These are phyloP conservation scores for Penicillium palitans DNA, from an alignment of 2,329 filamentous ascomycete species.

Conservation along the genomic window DNA sequence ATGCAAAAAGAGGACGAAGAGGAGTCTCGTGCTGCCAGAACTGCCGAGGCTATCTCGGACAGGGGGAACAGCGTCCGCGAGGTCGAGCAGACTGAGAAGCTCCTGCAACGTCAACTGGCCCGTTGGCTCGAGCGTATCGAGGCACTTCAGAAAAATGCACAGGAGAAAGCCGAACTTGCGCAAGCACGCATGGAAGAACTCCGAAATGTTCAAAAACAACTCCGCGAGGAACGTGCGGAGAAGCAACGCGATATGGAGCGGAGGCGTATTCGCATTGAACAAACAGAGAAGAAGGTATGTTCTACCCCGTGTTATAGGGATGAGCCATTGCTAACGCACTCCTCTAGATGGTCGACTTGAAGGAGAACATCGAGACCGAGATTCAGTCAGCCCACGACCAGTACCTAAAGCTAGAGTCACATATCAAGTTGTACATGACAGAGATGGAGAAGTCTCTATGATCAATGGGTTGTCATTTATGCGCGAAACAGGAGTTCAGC, in stretches of 20 bases:
- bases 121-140: constrained; percentile 88
- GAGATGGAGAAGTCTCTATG: constrained; percentile 92
- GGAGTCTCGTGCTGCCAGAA: constrained; percentile 72
- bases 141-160: constrained; percentile 75
- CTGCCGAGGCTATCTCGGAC: constrained; percentile 84
- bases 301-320: background rate
- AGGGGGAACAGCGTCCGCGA: constrained; percentile 86
- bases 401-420: constrained; percentile 95
- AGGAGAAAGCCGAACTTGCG: constrained; percentile 76
- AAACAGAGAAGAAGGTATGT: constrained; percentile 95
- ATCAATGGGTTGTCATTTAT: constrained; percentile 31
- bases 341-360: constrained; percentile 87
- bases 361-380: constrained; percentile 95
- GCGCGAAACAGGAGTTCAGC: constrained; percentile 38
- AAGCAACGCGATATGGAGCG: constrained; percentile 92
- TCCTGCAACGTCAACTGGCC: constrained; percentile 78
- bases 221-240: constrained; percentile 81
- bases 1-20: constrained; percentile 90
- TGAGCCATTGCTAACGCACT: constrained; percentile 21
- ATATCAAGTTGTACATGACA: constrained; percentile 95
- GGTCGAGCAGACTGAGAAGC: constrained; percentile 81
- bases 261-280: constrained; percentile 88
- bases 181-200: constrained; percentile 90
- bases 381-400: constrained; percentile 87
- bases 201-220: constrained; percentile 71